Percentiles rank a stretch among this genome's conserved stretches.
Evolutionary conservation across 2,329 filamentous ascomycete genomes (phyloP).

Genomic region (Exophiala sp.): DNA sequence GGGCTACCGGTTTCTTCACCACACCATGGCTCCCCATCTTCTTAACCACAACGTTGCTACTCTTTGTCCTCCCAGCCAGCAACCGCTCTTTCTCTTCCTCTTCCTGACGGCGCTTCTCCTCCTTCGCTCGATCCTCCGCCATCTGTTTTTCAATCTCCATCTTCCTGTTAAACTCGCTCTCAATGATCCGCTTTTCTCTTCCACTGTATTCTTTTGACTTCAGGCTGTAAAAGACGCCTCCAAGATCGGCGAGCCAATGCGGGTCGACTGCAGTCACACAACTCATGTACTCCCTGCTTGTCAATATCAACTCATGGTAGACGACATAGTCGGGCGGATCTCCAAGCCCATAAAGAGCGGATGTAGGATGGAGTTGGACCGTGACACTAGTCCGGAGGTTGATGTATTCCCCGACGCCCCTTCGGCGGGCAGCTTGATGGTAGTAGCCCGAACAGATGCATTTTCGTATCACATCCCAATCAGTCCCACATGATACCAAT

Average conservation of each 20-base stretch:
- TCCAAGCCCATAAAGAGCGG: slow-evolving; percentile 82
- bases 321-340: slow-evolving; percentile 95
- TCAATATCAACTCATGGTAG: slow-evolving; percentile 96
- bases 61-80: slow-evolving; percentile 21
- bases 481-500: slow-evolving; percentile 81
- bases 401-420: slow-evolving; percentile 94
- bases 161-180: slow-evolving; percentile 84
- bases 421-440: slow-evolving; percentile 92
- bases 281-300: slow-evolving; percentile 90
- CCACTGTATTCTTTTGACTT: slow-evolving; percentile 96
- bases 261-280: slow-evolving; percentile 94
- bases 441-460: slow-evolving; percentile 98
- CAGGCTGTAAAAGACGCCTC: slow-evolving; percentile 93
- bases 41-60: slow-evolving; percentile 24
- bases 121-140: slow-evolving; percentile 75
- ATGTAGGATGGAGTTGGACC: slow-evolving; percentile 90
- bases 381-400: slow-evolving; percentile 92
- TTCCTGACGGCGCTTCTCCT: slow-evolving; percentile 56
- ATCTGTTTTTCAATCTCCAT: slow-evolving; percentile 93
- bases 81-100: slow-evolving; percentile 36
- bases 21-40: slow-evolving; percentile 29
- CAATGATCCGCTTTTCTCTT: slow-evolving; percentile 76
- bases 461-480: slow-evolving; percentile 92
- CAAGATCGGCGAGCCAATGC: slow-evolving; percentile 92
- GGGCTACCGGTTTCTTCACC: slow-evolving; percentile 28